A percentile compares a stretch with the other conserved stretches of the same genome.
Evolutionary conservation across 306 rosid genomes (phyloP).

Genomic region (Begonia masoniana): DNA sequence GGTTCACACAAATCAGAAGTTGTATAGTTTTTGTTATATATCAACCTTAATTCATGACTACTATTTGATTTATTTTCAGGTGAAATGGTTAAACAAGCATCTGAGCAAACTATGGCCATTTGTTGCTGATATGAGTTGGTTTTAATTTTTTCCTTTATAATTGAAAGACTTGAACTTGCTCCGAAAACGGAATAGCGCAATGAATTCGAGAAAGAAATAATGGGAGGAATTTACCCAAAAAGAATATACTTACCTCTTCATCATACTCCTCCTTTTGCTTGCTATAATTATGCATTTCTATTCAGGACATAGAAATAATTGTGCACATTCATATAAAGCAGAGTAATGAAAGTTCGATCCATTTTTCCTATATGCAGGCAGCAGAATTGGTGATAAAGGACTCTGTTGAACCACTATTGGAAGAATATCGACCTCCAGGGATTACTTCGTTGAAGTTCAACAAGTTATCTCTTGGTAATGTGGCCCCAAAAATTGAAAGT

Average conservation of each 20-base stretch:
- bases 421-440: slow-evolving; percentile 84
- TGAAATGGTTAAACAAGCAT: slow-evolving; percentile 85
- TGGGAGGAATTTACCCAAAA: no score
- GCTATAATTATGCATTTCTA: no score
- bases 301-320: no score
- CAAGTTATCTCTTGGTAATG: slow-evolving; percentile 80
- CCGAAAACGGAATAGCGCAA: no score
- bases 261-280: no score
- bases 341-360: background rate
- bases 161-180: no score
- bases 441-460: slow-evolving; percentile 82
- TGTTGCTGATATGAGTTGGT: slow-evolving; percentile 67
- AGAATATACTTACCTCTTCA: no score
- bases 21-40: no score
- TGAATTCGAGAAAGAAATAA: no score
- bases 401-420: slow-evolving; percentile 79
- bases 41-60: background rate
- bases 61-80: slow-evolving; percentile 28
- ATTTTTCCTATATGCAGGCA: slow-evolving; percentile 38
- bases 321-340: no score
- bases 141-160: no score
- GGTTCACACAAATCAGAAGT: no score
- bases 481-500: slow-evolving; percentile 93
- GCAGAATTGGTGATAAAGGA: slow-evolving; percentile 65
- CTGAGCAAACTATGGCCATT: slow-evolving; percentile 85